Percentiles rank a stretch among this genome's conserved stretches.
Conservation (phyloP, 2,329 filamentous ascomycete genomes). For the Diplodia intermedia region DNA sequence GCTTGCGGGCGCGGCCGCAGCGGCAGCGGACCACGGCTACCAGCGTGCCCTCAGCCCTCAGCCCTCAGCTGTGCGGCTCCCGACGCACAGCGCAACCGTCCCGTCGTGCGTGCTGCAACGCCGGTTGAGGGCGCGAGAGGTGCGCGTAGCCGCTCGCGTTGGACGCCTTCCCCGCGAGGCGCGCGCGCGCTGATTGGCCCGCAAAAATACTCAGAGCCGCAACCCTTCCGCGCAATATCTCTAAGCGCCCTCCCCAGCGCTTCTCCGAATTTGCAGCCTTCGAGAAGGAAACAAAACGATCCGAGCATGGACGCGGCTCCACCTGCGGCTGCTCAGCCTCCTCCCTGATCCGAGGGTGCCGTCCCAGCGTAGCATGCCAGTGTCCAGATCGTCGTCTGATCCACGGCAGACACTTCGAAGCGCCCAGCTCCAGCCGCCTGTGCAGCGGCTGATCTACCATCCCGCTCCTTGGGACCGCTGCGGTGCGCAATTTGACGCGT, state of each 20-base stretch:
- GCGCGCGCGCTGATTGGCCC: conserved; percentile 21
- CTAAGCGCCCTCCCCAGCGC: conserved; percentile 25
- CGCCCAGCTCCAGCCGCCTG: conserved; percentile 26
- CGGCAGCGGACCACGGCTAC: conserved; percentile 15
- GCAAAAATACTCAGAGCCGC: conserved; percentile 28
- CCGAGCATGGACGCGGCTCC: conserved; percentile 15
- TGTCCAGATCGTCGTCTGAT: conserved; percentile 26
- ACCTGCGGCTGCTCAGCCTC: conserved; percentile 27
- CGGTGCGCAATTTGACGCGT: conserved; percentile 21
- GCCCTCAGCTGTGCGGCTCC: conserved; percentile 2
- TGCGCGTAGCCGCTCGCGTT: conserved; percentile 22
- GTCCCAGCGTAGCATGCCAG: conserved; percentile 17
- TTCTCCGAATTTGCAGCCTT: conserved; percentile 6
- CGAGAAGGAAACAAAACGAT: conserved; percentile 27
- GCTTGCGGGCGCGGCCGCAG: conserved; percentile 1
- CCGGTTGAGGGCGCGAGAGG: background rate
- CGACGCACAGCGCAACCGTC: too few relatives aligned
- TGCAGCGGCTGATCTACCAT: conserved; percentile 28
- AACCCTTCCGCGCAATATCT: conserved; percentile 7
- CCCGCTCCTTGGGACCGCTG: background rate
- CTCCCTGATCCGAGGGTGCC: conserved; percentile 23
- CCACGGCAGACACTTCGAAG: conserved; percentile 17
- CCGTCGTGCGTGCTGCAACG: background rate
- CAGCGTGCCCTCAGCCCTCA: background rate
- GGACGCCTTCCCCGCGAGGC: conserved; percentile 21